A percentile compares a stretch with the other conserved stretches of the same genome.
Conservation (phyloP, 176 grass and related monocot genomes). For the Cenchrus americanus region DNA sequence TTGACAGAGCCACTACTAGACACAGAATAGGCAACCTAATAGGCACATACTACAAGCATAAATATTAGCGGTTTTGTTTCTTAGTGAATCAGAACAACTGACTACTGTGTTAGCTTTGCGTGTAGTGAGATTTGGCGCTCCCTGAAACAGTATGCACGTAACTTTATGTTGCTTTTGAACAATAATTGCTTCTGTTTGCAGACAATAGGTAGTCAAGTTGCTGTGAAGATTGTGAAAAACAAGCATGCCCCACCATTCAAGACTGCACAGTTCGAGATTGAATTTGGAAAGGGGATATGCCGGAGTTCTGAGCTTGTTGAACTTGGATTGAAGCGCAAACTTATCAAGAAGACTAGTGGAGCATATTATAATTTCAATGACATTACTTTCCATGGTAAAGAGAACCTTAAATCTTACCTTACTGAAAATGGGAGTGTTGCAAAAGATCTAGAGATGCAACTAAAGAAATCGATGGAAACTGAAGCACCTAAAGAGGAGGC, state of each 20-base stretch:
- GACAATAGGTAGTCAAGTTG: slow-evolving; percentile 79
- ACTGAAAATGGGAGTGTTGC: slow-evolving; percentile 50
- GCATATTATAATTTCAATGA: slow-evolving; percentile 68
- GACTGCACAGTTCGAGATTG: slow-evolving; percentile 79
- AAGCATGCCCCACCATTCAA: slow-evolving; percentile 94
- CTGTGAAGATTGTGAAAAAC: slow-evolving; percentile 96
- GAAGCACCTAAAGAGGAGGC: slow-evolving; percentile 46
- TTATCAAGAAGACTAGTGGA: no score
- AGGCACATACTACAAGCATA: not conserved
- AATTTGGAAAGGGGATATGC: slow-evolving; percentile 89
- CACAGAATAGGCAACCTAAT: not conserved
- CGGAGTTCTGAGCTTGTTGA: slow-evolving; percentile 82
- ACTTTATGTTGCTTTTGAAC: not conserved
- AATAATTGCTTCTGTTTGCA: slow-evolving; percentile 43
- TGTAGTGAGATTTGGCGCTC: not conserved
- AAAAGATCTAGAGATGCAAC: slow-evolving; percentile 62
- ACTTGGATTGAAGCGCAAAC: slow-evolving; percentile 68
- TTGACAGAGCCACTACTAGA: slow-evolving; percentile 25
- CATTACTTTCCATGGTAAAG: slow-evolving; percentile 59
- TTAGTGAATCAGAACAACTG: slow-evolving; percentile 21
- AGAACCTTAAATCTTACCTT: slow-evolving; percentile 64
- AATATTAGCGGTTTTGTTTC: not conserved
- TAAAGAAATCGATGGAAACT: slow-evolving; percentile 56
- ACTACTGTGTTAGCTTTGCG: not conserved
- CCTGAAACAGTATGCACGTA: not conserved